Evolutionary conservation across 2,329 filamentous ascomycete genomes (phyloP).

Genomic region (Septoria petroselini): DNA sequence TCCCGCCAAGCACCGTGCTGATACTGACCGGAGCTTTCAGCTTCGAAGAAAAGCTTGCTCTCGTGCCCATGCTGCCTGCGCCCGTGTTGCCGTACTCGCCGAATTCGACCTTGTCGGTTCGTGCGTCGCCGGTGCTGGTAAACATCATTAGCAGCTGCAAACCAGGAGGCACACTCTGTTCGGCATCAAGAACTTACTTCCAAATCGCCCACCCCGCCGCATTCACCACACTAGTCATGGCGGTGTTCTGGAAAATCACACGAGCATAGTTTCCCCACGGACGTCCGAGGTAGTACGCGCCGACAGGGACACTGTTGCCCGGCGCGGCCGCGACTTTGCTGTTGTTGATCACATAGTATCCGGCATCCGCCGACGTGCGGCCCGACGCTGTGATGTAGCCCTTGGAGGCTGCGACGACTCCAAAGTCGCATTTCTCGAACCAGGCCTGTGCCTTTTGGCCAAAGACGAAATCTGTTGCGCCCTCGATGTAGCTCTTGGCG

Average conservation of each 20-base stretch:
- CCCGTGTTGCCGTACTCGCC: conserved; percentile 61
- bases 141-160: neutral
- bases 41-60: conserved; percentile 51
- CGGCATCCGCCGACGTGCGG: conserved; percentile 42
- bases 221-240: conserved; percentile 57
- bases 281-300: conserved; percentile 51
- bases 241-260: conserved; percentile 53
- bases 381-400: conserved; percentile 50
- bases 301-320: conserved; percentile 40
- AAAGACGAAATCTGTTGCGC: conserved; percentile 61
- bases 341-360: conserved; percentile 57
- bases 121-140: conserved; percentile 39
- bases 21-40: conserved; percentile 45
- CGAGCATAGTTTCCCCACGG: conserved; percentile 53
- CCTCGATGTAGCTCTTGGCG: conserved; percentile 55
- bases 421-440: conserved; percentile 52
- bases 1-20: conserved; percentile 46
- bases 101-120: conserved; percentile 54
- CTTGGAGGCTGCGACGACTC: conserved; percentile 41
- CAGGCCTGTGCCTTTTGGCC: conserved; percentile 52
- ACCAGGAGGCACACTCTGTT: neutral
- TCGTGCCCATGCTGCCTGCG: conserved; percentile 52
- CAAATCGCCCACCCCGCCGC: conserved; percentile 58
- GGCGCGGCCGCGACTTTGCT: conserved; percentile 46
- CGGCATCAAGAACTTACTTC: conserved; percentile 39